These are phyloP conservation scores for Aspergillus sp. DNA, from an alignment of 2,329 filamentous ascomycete species.

Conservation along the genomic window DNA sequence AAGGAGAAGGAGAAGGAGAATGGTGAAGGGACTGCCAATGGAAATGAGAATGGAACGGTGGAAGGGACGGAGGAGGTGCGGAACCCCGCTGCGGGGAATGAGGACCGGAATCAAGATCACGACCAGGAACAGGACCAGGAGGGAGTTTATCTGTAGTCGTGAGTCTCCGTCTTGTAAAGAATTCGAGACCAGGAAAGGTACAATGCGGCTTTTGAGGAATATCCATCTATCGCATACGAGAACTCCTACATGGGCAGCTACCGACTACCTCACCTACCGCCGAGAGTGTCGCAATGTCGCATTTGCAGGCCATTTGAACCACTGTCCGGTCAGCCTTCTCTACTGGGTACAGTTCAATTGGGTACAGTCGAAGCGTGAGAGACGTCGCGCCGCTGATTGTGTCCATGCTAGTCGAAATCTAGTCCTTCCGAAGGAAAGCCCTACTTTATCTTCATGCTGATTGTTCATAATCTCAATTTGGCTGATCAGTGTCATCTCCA, in stretches of 20 bases:
- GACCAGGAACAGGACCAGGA: conserved; percentile 21
- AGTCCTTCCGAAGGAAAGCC: background rate
- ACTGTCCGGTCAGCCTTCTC: background rate
- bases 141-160: conserved; percentile 30
- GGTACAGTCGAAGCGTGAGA: background rate
- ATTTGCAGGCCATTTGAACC: too few relatives aligned
- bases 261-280: background rate
- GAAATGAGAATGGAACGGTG: conserved; percentile 24
- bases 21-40: conserved; percentile 2
- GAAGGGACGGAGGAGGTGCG: background rate
- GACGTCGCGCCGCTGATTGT: background rate
- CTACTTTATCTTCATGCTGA: conserved; percentile 2
- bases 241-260: too few relatives aligned
- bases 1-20: conserved; percentile 21
- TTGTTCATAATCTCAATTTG: conserved; percentile 10
- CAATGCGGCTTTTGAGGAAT: background rate
- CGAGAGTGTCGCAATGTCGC: background rate
- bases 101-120: too few relatives aligned
- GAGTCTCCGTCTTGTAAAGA: conserved; percentile 13
- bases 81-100: conserved; percentile 6
- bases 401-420: background rate
- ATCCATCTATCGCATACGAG: too few relatives aligned
- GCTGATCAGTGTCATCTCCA: conserved; percentile 14
- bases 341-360: background rate
- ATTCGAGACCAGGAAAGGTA: background rate